phyloP scores from a whole-genome alignment of 2,329 filamentous ascomycete genomes.

The Sclerotinia spermophila region DNA sequence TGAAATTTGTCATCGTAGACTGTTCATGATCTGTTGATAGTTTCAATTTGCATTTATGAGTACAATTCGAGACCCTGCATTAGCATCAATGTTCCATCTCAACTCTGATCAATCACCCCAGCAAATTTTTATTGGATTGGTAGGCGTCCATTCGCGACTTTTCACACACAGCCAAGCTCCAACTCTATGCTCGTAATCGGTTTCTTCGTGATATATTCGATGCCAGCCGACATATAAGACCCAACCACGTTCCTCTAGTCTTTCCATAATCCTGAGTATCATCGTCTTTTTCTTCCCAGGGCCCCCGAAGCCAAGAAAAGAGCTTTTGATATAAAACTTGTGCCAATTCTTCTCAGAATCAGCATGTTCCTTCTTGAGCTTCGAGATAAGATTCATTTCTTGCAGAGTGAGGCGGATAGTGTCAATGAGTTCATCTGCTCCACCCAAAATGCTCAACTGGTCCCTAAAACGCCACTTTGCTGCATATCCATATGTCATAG shows the following conservation, averaged over 20 bases:
- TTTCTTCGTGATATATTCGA: neutral
- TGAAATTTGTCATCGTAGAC: accelerated
- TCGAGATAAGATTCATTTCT: conserved; percentile 6
- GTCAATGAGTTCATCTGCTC: conserved; percentile 12
- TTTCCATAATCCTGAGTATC: conserved; percentile 13
- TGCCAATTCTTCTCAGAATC: neutral
- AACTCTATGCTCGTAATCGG: neutral
- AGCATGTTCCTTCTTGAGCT: neutral
- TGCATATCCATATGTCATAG: neutral
- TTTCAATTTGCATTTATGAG: neutral
- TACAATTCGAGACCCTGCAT: neutral
- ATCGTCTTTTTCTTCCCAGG: neutral
- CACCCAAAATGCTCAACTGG: neutral
- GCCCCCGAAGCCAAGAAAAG: neutral
- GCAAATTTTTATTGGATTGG: neutral
- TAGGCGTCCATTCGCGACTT: conserved; percentile 13
- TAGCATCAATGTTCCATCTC: neutral
- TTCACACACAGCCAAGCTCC: conserved; percentile 16
- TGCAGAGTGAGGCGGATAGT: conserved; percentile 8
- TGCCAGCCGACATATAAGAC: neutral
- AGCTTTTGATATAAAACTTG: neutral
- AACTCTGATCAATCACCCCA: neutral
- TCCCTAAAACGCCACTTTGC: neutral
- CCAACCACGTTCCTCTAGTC: conserved; percentile 16
- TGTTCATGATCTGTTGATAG: neutral